Percentiles rank a stretch among this genome's conserved stretches.
phyloP scores from a whole-genome alignment of 768 basidiomycete genomes.

The Calocybe gangraenosa region DNA sequence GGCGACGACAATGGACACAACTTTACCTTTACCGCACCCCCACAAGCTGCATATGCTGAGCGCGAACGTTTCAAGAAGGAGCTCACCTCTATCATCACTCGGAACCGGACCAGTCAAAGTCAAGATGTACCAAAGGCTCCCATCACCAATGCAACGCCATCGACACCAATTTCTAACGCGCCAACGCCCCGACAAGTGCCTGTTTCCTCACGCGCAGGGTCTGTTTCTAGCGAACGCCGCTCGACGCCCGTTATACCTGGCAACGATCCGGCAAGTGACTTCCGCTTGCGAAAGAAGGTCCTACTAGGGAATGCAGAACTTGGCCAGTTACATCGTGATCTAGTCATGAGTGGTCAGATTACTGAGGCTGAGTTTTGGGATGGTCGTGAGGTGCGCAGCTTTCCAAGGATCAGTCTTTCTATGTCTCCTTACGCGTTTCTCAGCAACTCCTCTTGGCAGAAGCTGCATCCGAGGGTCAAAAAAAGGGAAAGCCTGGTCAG shows the following conservation, averaged over 20 bases:
- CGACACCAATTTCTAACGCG: slow-evolving; percentile 20
- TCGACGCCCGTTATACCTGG: slow-evolving; percentile 54
- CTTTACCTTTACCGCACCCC: slow-evolving; percentile 75
- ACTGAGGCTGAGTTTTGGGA: slow-evolving; percentile 98
- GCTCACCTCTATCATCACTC: slow-evolving; percentile 71
- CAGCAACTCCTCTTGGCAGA: slow-evolving; percentile 78
- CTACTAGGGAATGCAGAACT: slow-evolving; percentile 76
- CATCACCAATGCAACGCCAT: slow-evolving; percentile 14
- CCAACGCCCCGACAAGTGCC: slow-evolving; percentile 28
- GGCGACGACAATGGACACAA: slow-evolving; percentile 73
- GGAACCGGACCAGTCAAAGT: slow-evolving; percentile 47
- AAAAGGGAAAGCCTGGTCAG: slow-evolving; percentile 79
- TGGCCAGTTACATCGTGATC: slow-evolving; percentile 76
- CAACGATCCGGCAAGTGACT: slow-evolving; percentile 61
- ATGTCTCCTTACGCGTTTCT: slow-evolving; percentile 15
- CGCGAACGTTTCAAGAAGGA: slow-evolving; percentile 82
- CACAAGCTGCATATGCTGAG: slow-evolving; percentile 59
- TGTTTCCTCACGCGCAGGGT: slow-evolving; percentile 53
- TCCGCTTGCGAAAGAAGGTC: slow-evolving; percentile 73
- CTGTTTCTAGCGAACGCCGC: slow-evolving; percentile 51
- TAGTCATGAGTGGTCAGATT: slow-evolving; percentile 82
- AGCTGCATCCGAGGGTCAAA: slow-evolving; percentile 67
- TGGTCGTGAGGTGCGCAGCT: slow-evolving; percentile 71
- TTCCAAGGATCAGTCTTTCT: slow-evolving; percentile 11
- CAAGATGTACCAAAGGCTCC: slow-evolving; percentile 26